Percentiles rank a stretch among this genome's conserved stretches.
Evolutionary conservation across 345 rosid species (phyloP).

Genomic region (Populus euphratica): DNA sequence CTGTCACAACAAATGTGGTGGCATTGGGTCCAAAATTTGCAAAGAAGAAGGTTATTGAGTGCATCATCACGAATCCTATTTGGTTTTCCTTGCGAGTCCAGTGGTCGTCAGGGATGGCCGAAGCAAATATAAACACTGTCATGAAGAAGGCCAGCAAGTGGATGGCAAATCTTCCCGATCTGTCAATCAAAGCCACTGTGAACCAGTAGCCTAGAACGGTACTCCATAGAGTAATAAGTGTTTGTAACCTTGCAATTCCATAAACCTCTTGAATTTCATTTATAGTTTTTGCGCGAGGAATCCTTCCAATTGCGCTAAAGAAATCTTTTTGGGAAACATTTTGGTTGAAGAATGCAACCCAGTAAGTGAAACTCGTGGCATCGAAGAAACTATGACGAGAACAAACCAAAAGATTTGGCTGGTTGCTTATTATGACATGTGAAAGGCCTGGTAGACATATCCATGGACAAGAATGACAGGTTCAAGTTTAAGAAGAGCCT

Average conservation of each 20-base stretch:
- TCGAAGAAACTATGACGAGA: not conserved
- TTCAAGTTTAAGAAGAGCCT: not conserved
- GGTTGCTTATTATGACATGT: too few relatives aligned
- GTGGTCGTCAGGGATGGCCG: slow-evolving; percentile 75
- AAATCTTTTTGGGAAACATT: slow-evolving; percentile 82
- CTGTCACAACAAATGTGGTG: slow-evolving; percentile 79
- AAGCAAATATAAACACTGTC: slow-evolving; percentile 85
- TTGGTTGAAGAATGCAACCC: slow-evolving; percentile 84
- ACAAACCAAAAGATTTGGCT: too few relatives aligned
- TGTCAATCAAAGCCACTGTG: slow-evolving; percentile 62
- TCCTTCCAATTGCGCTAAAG: slow-evolving; percentile 79
- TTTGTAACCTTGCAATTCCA: slow-evolving; percentile 73
- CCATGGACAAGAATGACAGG: too few relatives aligned
- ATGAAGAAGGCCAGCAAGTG: slow-evolving; percentile 88
- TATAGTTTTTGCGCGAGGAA: slow-evolving; percentile 69
- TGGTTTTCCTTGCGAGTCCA: slow-evolving; percentile 75
- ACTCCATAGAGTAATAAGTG: slow-evolving; percentile 71
- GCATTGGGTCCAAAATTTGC: slow-evolving; percentile 90
- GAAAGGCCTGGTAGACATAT: too few relatives aligned
- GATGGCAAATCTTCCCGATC: slow-evolving; percentile 64
- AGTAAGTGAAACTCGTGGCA: slow-evolving; percentile 82
- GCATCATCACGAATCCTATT: slow-evolving; percentile 64
- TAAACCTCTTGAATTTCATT: slow-evolving; percentile 75
- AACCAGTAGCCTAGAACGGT: slow-evolving; percentile 90
- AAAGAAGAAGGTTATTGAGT: slow-evolving; percentile 81